Conservation (phyloP, 306 rosid species). For the Hippophae tibetana region DNA sequence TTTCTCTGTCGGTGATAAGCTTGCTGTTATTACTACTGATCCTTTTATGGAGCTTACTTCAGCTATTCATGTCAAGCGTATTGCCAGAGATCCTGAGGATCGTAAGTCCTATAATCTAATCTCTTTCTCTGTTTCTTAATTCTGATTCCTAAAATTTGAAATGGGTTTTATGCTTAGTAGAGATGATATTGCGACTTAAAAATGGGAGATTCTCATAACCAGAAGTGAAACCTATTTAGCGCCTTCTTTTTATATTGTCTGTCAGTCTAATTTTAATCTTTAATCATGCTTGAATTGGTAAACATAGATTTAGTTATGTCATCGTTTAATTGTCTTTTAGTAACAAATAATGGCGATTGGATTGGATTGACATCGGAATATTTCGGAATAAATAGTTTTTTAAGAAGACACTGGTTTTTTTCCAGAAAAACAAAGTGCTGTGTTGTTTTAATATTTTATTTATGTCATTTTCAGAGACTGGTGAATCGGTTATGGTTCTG, state of each 20-base stretch:
- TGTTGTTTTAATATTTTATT: neutral
- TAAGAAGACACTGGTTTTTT: no score
- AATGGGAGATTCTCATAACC: no score
- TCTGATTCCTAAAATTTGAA: neutral
- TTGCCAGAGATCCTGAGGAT: conserved; percentile 41
- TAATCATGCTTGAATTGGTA: no score
- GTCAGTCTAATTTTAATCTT: no score
- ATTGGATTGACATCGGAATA: no score
- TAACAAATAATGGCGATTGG: no score
- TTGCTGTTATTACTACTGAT: conserved; percentile 59
- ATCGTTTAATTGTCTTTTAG: no score
- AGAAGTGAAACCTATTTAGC: no score
- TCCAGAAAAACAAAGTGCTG: neutral
- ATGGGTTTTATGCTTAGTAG: neutral
- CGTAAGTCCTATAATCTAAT: conserved; percentile 30
- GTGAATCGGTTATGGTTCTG: conserved; percentile 55
- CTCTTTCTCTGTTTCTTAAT: neutral
- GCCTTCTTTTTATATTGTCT: no score
- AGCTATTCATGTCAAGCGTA: conserved; percentile 66
- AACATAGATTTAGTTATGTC: no score
- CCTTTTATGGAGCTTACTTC: conserved; percentile 68
- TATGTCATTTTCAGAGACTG: conserved; percentile 42
- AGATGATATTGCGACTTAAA: no score
- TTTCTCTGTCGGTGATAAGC: conserved; percentile 53
- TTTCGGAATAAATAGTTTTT: no score